Conservation (phyloP, 768 basidiomycete genomes). For the Piloderma croceum region DNA sequence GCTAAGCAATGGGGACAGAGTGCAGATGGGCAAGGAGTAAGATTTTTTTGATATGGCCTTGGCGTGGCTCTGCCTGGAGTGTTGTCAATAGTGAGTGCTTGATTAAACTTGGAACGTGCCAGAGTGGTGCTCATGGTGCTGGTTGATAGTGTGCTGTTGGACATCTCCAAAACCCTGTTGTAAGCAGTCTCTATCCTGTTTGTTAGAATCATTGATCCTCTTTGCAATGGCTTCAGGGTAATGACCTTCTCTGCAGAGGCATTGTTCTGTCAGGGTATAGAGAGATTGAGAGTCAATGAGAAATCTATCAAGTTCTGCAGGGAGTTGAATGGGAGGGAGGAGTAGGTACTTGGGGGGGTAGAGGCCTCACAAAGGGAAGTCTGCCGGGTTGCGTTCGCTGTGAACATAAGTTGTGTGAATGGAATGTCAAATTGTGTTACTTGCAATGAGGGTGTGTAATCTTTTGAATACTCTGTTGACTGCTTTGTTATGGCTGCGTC, state of each 20-base stretch:
- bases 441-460: conserved; percentile 11
- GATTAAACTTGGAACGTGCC: no score
- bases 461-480: conserved; percentile 28
- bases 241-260: no score
- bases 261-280: no score
- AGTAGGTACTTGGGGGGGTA: conserved; percentile 17
- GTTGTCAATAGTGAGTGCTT: no score
- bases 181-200: no score
- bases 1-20: conserved; percentile 12
- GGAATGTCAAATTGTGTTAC: neutral
- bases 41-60: conserved; percentile 2
- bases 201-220: no score
- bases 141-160: no score
- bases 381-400: conserved; percentile 33
- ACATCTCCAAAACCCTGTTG: no score
- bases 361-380: conserved; percentile 31
- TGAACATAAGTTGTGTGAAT: conserved; percentile 29
- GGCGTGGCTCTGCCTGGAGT: no score
- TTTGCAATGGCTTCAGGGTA: no score
- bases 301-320: conserved; percentile 18
- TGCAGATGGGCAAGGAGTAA: neutral
- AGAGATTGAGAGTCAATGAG: conserved; percentile 25
- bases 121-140: no score
- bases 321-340: conserved; percentile 28
- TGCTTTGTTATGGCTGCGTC: conserved; percentile 20